These are phyloP conservation scores for Phtheirospermum japonicum DNA, from an alignment of 257 asterid genomes.

Conservation along the genomic window DNA sequence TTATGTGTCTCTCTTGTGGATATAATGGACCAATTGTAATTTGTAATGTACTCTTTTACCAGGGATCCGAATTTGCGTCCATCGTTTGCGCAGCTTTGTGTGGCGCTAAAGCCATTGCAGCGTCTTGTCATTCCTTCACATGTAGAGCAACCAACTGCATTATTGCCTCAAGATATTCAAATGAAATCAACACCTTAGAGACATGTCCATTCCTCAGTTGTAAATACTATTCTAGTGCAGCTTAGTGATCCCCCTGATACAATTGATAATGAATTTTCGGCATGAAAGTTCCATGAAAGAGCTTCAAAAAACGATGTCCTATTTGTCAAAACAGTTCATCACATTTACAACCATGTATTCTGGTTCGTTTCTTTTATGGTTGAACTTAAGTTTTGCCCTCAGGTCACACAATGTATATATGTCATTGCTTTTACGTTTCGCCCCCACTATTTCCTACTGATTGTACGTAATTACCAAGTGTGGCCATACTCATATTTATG, in stretches of 20 bases:
- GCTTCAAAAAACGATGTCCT: too few relatives aligned
- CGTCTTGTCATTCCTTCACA: conserved; percentile 67
- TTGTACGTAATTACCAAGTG: too few relatives aligned
- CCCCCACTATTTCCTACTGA: too few relatives aligned
- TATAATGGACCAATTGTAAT: conserved; percentile 17
- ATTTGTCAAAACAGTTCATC: neutral
- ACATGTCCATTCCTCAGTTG: conserved; percentile 18
- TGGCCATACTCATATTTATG: too few relatives aligned
- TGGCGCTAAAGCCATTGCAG: conserved; percentile 87
- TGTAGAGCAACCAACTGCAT: conserved; percentile 50
- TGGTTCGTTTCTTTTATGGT: neutral
- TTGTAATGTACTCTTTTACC: conserved; percentile 20
- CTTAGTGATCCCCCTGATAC: conserved; percentile 8
- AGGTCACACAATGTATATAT: conserved; percentile 11
- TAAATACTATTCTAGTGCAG: conserved; percentile 24
- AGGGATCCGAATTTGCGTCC: conserved; percentile 97
- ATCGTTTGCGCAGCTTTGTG: conserved; percentile 80
- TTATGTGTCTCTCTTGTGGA: neutral
- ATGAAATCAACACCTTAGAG: conserved; percentile 59
- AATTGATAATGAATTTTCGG: conserved; percentile 19
- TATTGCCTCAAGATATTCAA: conserved; percentile 55
- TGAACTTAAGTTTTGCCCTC: neutral
- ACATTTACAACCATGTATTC: conserved; percentile 2
- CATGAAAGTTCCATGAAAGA: neutral
- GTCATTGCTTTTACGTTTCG: too few relatives aligned